Base-by-base conservation (phyloP, 257 asterid genomes). In the Plectranthus barbatus region DNA sequence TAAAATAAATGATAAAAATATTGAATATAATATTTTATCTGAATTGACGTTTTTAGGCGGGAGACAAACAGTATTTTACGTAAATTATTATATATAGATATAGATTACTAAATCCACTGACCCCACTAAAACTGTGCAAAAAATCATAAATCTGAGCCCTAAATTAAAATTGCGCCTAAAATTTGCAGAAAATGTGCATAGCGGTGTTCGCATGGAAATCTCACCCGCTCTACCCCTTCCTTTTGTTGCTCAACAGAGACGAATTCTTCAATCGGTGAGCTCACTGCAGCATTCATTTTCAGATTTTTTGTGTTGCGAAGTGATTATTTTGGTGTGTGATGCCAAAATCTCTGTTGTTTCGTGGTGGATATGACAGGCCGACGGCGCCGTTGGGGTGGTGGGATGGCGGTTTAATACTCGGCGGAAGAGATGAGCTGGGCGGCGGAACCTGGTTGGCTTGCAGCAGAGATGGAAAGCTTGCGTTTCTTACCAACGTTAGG, bases 381-480 rank as follows among this genome's bases (percentile, higher is more conserved):
- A 88, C 96, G 64, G 62, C 72, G 66, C 77, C 92, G 53, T 42
- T 88, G 60, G 75, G 74, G 17, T 86, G 96, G 96, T 88, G 98
- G 96, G 83, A 74, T 20, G 85, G 71, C 62, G 79, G 77, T 20
- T 70, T 61, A 36, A 88, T 81, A 61, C 75, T 88, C 9, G 98
- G 94, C 29, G 95, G 98, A 18, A 81, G 88, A 66, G 98, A 88
- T 56, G 83, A 19, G 41, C 72, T 60, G 31, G 94, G 84, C 56
- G 98, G 96, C 7, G 96, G 96, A 36, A 91, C 95, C 45, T 91
- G 98, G 96, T 21, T 88, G 72, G 94, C 83, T 70, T 79, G 78
- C 68, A 31, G 78, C 21, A 69, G 52, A 53, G 41, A 64, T 9
- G 96, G 95, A 9, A 86, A 76, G 77, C 14, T 88, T 10, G 87